phyloP scores from a whole-genome alignment of 495 filamentous ascomycete species.

The Bombardia bombarda region DNA sequence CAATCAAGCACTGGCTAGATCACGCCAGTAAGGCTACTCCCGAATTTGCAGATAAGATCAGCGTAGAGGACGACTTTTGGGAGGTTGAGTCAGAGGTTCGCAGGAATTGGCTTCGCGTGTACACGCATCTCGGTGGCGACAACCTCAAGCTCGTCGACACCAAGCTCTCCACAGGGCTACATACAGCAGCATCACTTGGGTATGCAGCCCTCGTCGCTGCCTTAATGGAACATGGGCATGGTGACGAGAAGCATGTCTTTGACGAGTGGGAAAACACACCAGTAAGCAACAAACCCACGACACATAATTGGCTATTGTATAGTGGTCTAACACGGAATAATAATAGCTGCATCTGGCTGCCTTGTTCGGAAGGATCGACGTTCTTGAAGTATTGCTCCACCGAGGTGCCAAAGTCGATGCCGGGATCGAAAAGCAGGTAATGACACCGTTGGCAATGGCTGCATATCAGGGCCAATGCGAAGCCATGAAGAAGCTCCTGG shows the following conservation, averaged over 20 bases:
- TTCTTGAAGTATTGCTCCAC: conserved; percentile 25
- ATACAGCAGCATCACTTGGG: not conserved
- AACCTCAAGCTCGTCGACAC: conserved; percentile 1
- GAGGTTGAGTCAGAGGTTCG: conserved; percentile 20
- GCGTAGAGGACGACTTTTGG: conserved; percentile 27
- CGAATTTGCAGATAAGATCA: conserved; percentile 28
- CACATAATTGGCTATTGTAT: not conserved
- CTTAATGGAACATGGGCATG: not conserved
- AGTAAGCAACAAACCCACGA: not conserved
- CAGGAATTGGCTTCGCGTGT: conserved; percentile 27
- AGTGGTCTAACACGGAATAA: not conserved
- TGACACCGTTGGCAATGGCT: conserved; percentile 30
- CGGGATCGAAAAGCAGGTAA: conserved; percentile 14
- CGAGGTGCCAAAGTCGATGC: conserved; percentile 24
- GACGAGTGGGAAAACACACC: not conserved
- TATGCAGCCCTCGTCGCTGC: not conserved
- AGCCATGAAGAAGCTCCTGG: not conserved
- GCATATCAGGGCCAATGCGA: conserved; percentile 14
- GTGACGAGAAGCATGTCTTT: not conserved
- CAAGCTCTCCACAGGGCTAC: not conserved
- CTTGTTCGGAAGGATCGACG: conserved; percentile 21
- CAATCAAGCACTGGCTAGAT: conserved; percentile 30
- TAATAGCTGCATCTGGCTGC: conserved; percentile 27
- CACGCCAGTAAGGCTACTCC: conserved; percentile 29
- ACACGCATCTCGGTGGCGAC: conserved; percentile 18